Evolutionary conservation across 1,139 yeast species (phyloP), one percentile per base, ranked within the genome.

Genomic region (Zygosaccharomyces sapae): DNA sequence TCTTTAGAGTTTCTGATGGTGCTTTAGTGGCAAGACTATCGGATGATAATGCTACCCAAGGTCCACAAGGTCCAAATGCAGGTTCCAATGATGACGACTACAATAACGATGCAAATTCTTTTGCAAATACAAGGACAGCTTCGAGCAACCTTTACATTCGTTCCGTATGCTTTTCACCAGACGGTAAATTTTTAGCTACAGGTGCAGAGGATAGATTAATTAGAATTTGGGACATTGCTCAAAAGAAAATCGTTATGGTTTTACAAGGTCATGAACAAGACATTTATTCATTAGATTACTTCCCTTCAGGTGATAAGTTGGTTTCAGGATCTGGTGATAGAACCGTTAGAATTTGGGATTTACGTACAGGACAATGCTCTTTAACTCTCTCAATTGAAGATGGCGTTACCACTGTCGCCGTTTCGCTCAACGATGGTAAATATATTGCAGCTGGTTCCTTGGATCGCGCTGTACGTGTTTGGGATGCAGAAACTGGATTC

Each of bases 171-270:
- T 90, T 92, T 72, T 86, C 96, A 2, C 97, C 97, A 40, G 97
- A 90, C 70, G 97, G 97, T 47, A 87, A 88, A 69, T 86, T 80
- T 61, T 77, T 92, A 62, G 97, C 97, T 30, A 92, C 97, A 13
- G 98, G 98, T 64, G 97, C 97, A 37, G 98, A 92, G 71, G 98
- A 92, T 71, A 89, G 88, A 70, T 82, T 88, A 65, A 92, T 92
- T 61, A 80, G 98, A 69, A 90, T 92, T 63, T 92, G 98, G 98
- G 97, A 92, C 68, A 80, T 92, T 66, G 79, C 86, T 45, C 81
- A 94, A 35, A 81, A 90, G 69, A 81, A 92, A 63, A 87, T 92
- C 62, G 83, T 87, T 53, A 87, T 88, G 72, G 81, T 88, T 53
- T 80, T 92, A 68, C 79, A 86, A 55, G 98, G 98, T 45, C 98